Evolutionary conservation across 495 filamentous ascomycete genomes (phyloP).

Genomic region (Pseudomonodictys pantanalensis): DNA sequence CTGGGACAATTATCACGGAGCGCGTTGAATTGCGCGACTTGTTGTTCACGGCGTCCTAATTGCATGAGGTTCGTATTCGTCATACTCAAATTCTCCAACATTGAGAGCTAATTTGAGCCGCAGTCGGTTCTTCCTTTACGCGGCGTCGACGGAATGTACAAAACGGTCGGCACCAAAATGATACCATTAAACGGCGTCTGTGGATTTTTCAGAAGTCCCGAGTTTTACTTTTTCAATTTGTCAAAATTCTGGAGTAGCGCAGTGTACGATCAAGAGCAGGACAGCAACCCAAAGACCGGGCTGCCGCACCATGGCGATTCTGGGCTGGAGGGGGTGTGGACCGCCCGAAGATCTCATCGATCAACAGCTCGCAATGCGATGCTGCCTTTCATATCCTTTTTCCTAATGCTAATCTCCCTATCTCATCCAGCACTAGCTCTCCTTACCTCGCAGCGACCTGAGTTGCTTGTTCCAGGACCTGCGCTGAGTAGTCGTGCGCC

Average conservation of each 20-base stretch:
- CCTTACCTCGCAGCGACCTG: slow-evolving; percentile 9
- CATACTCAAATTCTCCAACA: not conserved
- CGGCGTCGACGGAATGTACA: not conserved
- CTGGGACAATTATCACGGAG: slow-evolving; percentile 48
- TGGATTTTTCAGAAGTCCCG: not conserved
- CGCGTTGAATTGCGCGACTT: not conserved
- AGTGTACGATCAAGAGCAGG: not conserved
- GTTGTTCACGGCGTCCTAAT: not conserved
- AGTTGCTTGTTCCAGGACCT: slow-evolving; percentile 4
- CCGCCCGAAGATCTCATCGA: not conserved
- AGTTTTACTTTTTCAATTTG: not conserved
- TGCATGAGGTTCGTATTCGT: slow-evolving; percentile 1
- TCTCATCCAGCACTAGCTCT: slow-evolving; percentile 7
- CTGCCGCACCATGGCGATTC: not conserved
- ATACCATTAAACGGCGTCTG: slow-evolving; percentile 10
- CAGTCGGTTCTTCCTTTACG: slow-evolving; percentile 4
- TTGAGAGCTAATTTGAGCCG: not conserved
- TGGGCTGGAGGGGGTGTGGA: not conserved
- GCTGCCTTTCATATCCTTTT: slow-evolving; percentile 18
- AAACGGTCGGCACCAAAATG: not conserved
- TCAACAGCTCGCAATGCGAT: slow-evolving; percentile 4
- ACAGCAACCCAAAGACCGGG: not conserved
- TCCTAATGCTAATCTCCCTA: slow-evolving; percentile 33
- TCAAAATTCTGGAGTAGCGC: not conserved
- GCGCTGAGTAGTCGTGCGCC: slow-evolving; percentile 19